Evolutionary conservation across 768 basidiomycete species (phyloP), one percentile per base, ranked within the genome.

Genomic region (Daedaleopsis sinensis): DNA sequence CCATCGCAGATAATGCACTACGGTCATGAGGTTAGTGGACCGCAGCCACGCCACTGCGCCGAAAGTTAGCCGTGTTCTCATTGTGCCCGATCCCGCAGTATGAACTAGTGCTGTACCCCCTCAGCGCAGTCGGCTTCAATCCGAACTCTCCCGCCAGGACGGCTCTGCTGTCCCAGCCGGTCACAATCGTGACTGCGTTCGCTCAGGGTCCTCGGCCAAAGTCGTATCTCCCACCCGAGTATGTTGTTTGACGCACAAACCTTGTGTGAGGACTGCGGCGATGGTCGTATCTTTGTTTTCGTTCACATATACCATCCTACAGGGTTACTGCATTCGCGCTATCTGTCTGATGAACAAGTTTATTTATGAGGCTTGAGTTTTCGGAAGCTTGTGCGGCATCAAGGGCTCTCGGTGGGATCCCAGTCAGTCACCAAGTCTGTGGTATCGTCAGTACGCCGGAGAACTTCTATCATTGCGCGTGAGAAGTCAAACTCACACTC

Each of bases 401-500:
- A 72, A 23, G 66, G 68, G n/a, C 65, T 65, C 1, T 63, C 62
- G 0, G 71, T 72, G 3, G 68, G 67, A 38, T 72, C 71, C 71
- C 71, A 72, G 47, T 72, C 71, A 5, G 71, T 72, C 15, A 70
- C 65, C 13, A 72, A 59, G 39, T 67, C 71, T 67, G 48, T 13
- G 27, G 21, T 23, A 4, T 24, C 13, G 47, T 24, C 44, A 21
- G 36, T 18, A 43, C 21, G 21, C 60, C 36, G 56, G 43, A 1
- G 35, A 12, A 13, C 16, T 13, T 3, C 24, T 35, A 46, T 19
- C 23, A 23, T 36, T 32, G 9, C 10, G 15, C 1, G 37, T n/a
- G 10, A 19, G 16, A 21, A 12, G 23, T 9, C n/a, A 44, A n/a
- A 65, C 78, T 65, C 59, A 75, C 87, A 79, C 77, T 85, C 78